A percentile compares a stretch with the other conserved stretches of the same genome.
phyloP scores from a whole-genome alignment of 306 rosid genomes.

The Gleditsia sinensis region DNA sequence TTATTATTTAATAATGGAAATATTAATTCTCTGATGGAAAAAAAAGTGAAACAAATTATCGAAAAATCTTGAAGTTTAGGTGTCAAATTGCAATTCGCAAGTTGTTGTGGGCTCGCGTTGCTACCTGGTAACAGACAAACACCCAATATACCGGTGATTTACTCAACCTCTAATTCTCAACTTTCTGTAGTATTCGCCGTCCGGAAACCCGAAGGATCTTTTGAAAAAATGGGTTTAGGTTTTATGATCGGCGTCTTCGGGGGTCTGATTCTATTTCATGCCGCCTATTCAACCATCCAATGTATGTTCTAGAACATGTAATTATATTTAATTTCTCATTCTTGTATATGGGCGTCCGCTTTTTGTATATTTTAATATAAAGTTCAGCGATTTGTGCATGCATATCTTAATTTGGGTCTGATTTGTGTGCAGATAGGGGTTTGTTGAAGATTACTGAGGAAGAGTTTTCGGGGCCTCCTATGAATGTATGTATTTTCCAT shows the following conservation, averaged over 20 bases:
- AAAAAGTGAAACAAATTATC: too few relatives aligned
- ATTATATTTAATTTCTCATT: not conserved
- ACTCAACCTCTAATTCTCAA: conserved; percentile 4
- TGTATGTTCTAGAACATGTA: conserved; percentile 39
- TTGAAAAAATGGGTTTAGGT: conserved; percentile 43
- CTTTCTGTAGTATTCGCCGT: conserved; percentile 20
- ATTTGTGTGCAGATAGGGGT: conserved; percentile 63
- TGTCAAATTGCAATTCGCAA: not conserved
- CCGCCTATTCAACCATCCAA: conserved; percentile 66
- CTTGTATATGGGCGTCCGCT: not conserved
- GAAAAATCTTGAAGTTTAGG: not conserved
- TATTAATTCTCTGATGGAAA: too few relatives aligned
- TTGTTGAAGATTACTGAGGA: conserved; percentile 87
- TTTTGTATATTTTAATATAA: not conserved
- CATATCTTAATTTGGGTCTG: conserved; percentile 31
- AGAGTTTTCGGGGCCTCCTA: conserved; percentile 86
- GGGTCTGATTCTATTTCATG: conserved; percentile 55
- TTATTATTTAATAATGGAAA: too few relatives aligned
- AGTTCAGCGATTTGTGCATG: not conserved
- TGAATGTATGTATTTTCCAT: conserved; percentile 46
- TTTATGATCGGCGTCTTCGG: conserved; percentile 59
- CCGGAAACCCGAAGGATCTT: conserved; percentile 30
- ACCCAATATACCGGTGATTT: not conserved
- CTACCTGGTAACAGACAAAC: not conserved
- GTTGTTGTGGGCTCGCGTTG: not conserved